Evolutionary conservation across 768 basidiomycete species (phyloP).

Genomic region (Mycena crocata): DNA sequence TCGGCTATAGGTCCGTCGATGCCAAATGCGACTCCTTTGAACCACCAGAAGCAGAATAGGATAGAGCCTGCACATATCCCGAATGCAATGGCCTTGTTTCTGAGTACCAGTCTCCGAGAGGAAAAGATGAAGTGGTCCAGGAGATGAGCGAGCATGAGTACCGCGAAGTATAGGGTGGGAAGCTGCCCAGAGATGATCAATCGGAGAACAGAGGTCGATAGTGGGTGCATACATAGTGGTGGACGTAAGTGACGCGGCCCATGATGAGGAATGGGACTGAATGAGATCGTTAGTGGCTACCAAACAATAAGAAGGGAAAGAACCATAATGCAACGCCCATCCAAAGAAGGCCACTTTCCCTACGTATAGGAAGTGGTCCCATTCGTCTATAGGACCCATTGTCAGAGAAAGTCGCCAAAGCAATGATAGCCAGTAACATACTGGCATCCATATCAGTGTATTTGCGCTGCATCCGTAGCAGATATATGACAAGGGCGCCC

Average conservation of each 20-base stretch:
- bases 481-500: conserved; percentile 69
- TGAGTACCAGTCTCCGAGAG: conserved; percentile 67
- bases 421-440: conserved; percentile 53
- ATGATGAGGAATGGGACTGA: conserved; percentile 96
- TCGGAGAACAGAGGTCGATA: conserved; percentile 6
- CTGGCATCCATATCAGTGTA: conserved; percentile 92
- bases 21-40: conserved; percentile 89
- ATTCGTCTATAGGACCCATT: conserved; percentile 71
- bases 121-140: conserved; percentile 95
- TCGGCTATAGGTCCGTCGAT: conserved; percentile 89
- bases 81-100: conserved; percentile 81
- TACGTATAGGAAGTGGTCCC: conserved; percentile 95
- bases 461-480: conserved; percentile 87
- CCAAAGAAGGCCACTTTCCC: conserved; percentile 92
- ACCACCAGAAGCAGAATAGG: conserved; percentile 94
- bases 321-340: conserved; percentile 92
- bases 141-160: conserved; percentile 90
- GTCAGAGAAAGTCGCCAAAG: conserved; percentile 5
- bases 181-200: conserved; percentile 59
- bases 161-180: conserved; percentile 96
- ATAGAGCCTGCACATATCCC: conserved; percentile 68
- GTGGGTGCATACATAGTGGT: conserved; percentile 84
- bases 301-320: conserved; percentile 41
- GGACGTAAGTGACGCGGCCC: conserved; percentile 96
- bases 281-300: background rate